A percentile compares a stretch with the other conserved stretches of the same genome.
phyloP scores from a whole-genome alignment of 495 filamentous ascomycete genomes.

The Talaromyces trachyspermus region DNA sequence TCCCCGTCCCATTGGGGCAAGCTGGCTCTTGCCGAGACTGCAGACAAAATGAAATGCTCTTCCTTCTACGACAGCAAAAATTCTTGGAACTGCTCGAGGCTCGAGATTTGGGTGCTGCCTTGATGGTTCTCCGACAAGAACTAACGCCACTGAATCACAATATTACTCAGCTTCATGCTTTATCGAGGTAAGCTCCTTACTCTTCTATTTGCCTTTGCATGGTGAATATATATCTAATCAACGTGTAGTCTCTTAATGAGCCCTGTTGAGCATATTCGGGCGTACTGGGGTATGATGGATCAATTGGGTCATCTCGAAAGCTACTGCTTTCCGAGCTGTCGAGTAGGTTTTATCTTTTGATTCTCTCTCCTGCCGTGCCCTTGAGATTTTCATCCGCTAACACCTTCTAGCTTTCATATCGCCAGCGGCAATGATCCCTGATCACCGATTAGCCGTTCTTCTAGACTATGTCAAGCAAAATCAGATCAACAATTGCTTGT shows the following conservation, averaged over 20 bases:
- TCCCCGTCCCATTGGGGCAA: slow-evolving; percentile 22
- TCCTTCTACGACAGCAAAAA: slow-evolving; percentile 87
- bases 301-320: slow-evolving; percentile 67
- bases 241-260: slow-evolving; percentile 77
- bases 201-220: background rate
- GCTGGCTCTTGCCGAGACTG: slow-evolving; percentile 47
- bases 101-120: slow-evolving; percentile 61
- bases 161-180: slow-evolving; percentile 62
- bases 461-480: slow-evolving; percentile 72
- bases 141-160: slow-evolving; percentile 83
- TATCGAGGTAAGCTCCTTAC: slow-evolving; percentile 59
- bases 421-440: slow-evolving; percentile 96
- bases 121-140: slow-evolving; percentile 77
- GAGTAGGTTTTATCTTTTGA: slow-evolving; percentile 53
- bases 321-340: slow-evolving; percentile 74
- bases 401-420: slow-evolving; percentile 67
- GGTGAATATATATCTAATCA: slow-evolving; percentile 8
- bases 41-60: slow-evolving; percentile 58
- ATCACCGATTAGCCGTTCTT: slow-evolving; percentile 82
- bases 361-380: background rate
- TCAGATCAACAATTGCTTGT: slow-evolving; percentile 78
- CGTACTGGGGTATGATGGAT: slow-evolving; percentile 84
- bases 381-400: background rate
- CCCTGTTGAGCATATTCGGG: slow-evolving; percentile 67
- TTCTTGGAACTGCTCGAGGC: slow-evolving; percentile 85